Percentiles rank a stretch among this genome's conserved stretches.
These are phyloP conservation scores for Streptanthus diversifolius DNA, from an alignment of 345 rosid genomes.

Conservation along the genomic window DNA sequence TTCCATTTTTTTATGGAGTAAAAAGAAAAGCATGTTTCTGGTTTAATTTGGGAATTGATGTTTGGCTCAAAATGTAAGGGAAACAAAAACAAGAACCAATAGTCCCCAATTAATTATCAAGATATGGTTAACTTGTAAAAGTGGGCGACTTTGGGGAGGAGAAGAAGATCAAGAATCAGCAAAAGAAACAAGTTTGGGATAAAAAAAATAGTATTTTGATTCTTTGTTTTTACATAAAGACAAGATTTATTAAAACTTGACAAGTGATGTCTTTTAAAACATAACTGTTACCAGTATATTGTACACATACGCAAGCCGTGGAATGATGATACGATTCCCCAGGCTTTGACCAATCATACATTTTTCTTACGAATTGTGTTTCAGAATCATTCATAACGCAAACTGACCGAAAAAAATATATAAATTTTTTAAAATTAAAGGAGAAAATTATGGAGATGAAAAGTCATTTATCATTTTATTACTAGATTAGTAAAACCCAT, in stretches of 20 bases:
- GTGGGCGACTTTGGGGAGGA: constrained; percentile 11
- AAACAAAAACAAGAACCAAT: not conserved
- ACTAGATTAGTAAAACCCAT: too few species aligned
- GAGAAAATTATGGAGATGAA: too few species aligned
- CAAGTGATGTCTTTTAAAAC: not conserved
- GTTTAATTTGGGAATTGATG: not conserved
- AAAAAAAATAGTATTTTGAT: constrained; percentile 1
- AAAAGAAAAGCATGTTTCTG: constrained; percentile 12
- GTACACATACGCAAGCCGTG: not conserved
- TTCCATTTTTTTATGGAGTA: not conserved
- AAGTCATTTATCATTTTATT: too few species aligned
- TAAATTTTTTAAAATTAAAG: too few species aligned
- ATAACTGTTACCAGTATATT: not conserved
- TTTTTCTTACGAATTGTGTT: too few species aligned
- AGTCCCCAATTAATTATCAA: not conserved
- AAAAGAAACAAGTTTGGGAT: constrained; percentile 19
- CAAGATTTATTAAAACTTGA: not conserved
- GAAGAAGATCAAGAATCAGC: constrained; percentile 4
- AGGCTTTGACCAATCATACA: too few species aligned
- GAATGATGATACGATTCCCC: too few species aligned
- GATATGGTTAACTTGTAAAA: constrained; percentile 19
- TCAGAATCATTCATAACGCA: too few species aligned
- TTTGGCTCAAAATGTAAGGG: not conserved
- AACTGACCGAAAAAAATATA: too few species aligned
- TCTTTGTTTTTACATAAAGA: constrained; percentile 9